Conservation (phyloP, 1,284 basidiomycete genomes). For the Spongiforma sp. region DNA sequence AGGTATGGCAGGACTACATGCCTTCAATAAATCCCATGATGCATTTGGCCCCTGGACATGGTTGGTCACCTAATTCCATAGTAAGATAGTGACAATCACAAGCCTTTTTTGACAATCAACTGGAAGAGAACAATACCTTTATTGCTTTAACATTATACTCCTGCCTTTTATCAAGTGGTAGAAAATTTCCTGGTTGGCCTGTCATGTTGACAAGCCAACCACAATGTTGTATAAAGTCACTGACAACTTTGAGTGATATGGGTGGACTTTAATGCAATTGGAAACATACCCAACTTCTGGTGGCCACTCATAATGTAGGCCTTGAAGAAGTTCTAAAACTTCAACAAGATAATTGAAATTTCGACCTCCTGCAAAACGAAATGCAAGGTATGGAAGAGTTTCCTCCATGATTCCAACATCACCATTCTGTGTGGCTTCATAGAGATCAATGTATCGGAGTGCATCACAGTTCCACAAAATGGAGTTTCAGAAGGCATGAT, state of each 20-base stretch:
- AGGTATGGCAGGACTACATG: background rate
- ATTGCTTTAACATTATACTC: conserved; percentile 12
- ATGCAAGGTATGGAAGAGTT: conserved; percentile 5
- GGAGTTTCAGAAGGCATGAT: background rate
- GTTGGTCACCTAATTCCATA: too few relatives aligned
- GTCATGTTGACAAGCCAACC: conserved; percentile 6
- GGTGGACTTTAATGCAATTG: background rate
- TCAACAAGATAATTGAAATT: conserved; percentile 10
- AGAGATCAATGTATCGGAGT: background rate
- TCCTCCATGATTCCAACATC: conserved; percentile 11
- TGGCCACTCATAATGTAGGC: conserved; percentile 8
- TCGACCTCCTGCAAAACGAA: conserved; percentile 2
- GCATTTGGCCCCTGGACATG: background rate
- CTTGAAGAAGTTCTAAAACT: conserved; percentile 8
- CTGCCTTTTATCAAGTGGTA: conserved; percentile 6
- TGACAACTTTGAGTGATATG: background rate
- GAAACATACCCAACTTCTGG: background rate
- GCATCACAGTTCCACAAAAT: background rate
- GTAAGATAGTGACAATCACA: too few relatives aligned
- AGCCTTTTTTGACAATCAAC: too few relatives aligned
- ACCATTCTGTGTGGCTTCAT: background rate
- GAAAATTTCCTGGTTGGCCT: background rate
- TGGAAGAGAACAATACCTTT: too few relatives aligned
- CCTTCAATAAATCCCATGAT: conserved; percentile 7
- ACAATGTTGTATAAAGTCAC: background rate